Base-by-base conservation (phyloP, 768 basidiomycete genomes). In the Rhodotorula babjevae region DNA sequence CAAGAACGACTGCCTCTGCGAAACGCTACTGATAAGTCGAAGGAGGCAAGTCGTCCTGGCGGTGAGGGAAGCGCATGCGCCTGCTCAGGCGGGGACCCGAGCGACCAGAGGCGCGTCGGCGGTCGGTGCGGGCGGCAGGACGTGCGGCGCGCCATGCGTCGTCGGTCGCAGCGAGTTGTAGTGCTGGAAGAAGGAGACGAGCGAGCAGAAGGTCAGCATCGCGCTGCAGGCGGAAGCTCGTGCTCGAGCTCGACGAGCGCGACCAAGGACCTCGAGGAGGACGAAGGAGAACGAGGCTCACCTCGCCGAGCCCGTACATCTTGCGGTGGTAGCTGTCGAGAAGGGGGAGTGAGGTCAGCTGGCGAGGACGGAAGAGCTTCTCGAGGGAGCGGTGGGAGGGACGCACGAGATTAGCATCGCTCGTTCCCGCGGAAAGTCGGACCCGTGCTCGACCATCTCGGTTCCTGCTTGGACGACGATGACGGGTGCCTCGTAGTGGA, bases 291-390 rank as follows among this genome's bases (percentile, higher is more conserved):
- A 42, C 25, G 8, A 46, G 2, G 33, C 56, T 55, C 29, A 65
- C 67, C 55, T 97, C 95, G 76, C 95, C 95, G 12, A 97, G 85
- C 6, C 94, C 95, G 82, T 95, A 98, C 88, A 95, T 89, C 75
- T 88, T 86, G 67, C 91, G 85, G 79, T 98, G 95, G 80, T 95
- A 99, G 78, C 93, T 96, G 78, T n/a, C 93, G 89, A 8, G 11
- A 15, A 88, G 86, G 2, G 85, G 18, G 4, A 12, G 33, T 27
- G 16, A 0, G 9, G 55, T 36, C 42, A 27, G 50, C 11, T 27
- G 14, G 49, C 2, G 12, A 25, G 3, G 27, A 1, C 1, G 3
- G 19, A n/a, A 25, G 14, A 25, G 33, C 0, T 31, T 31, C n/a
- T 14, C 4, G 29, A 23, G n/a, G n/a, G 7, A 16, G 18, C 3